Percentiles rank a stretch among this genome's conserved stretches.
phyloP scores from a whole-genome alignment of 192 early-diverging fungal genomes.

The Obelidium mucronatum region DNA sequence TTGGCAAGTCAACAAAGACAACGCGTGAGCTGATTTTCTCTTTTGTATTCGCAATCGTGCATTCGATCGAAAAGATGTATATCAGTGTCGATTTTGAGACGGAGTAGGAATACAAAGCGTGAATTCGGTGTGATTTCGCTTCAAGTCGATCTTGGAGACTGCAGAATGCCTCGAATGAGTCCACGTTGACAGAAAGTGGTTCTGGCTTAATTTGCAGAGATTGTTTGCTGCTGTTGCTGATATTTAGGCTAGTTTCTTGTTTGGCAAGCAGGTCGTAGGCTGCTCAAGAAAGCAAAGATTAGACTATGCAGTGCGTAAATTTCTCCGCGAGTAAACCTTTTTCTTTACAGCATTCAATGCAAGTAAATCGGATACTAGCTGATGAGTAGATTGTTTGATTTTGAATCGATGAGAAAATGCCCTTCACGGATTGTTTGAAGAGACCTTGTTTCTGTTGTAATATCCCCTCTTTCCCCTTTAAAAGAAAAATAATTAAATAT shows the following conservation, averaged over 20 bases:
- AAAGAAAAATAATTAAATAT: not conserved
- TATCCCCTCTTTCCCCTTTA: not conserved
- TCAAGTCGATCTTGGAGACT: not conserved
- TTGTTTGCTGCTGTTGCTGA: not conserved
- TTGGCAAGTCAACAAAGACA: not conserved
- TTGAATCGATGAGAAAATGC: too few relatives aligned
- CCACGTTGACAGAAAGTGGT: not conserved
- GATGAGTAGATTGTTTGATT: too few relatives aligned
- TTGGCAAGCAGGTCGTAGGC: not conserved
- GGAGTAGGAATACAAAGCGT: not conserved
- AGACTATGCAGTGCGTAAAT: too few relatives aligned
- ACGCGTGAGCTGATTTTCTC: not conserved
- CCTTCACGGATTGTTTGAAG: too few relatives aligned
- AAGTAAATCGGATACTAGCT: too few relatives aligned
- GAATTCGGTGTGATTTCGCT: not conserved
- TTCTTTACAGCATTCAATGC: not conserved
- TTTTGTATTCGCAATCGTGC: not conserved
- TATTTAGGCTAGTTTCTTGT: not conserved
- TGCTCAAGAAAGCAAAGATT: not conserved
- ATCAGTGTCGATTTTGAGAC: not conserved
- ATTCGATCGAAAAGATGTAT: not conserved
- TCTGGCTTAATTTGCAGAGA: not conserved
- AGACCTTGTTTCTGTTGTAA: too few relatives aligned
- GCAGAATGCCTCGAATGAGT: not conserved
- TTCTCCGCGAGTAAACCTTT: conserved; percentile 4